A percentile compares a stretch with the other conserved stretches of the same genome.
Conservation (phyloP, 2,329 filamentous ascomycete genomes). For the Ophiostoma tasmaniense region DNA sequence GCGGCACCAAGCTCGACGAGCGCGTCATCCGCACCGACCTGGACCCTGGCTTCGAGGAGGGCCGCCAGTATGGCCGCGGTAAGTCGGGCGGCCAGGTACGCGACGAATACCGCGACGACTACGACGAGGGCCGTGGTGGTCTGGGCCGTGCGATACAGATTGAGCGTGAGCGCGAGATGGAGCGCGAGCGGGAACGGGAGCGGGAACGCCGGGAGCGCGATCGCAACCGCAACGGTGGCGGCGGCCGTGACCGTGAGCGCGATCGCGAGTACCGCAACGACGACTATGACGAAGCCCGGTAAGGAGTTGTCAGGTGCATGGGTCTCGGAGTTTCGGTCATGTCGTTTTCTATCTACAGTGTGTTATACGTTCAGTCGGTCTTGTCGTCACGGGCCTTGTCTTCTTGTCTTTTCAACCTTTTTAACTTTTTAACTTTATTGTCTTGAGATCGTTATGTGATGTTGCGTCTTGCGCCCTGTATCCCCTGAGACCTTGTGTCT, state of each 20-base stretch:
- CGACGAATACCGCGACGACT: conserved; percentile 96
- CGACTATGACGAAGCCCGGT: conserved; percentile 50
- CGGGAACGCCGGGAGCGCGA: conserved; percentile 18
- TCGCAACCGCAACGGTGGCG: conserved; percentile 14
- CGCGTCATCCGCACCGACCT: conserved; percentile 91
- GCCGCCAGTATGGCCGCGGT: conserved; percentile 88
- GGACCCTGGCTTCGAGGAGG: conserved; percentile 92
- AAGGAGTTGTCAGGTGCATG: conserved; percentile 18
- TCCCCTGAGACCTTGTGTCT: neutral
- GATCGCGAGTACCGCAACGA: conserved; percentile 23
- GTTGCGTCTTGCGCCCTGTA: neutral
- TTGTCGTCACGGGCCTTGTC: neutral
- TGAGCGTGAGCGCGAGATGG: conserved; percentile 39
- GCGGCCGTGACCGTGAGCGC: conserved; percentile 37
- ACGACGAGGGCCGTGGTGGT: conserved; percentile 86
- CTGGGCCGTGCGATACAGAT: conserved; percentile 66
- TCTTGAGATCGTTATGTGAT: neutral
- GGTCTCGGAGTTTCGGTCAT: conserved; percentile 1
- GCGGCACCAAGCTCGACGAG: conserved; percentile 96
- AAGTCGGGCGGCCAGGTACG: conserved; percentile 95
- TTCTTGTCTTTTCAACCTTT: neutral
- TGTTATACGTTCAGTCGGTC: neutral
- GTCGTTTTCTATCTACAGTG: neutral
- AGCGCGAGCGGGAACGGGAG: conserved; percentile 37
- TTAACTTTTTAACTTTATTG: neutral